A percentile compares a stretch with the other conserved stretches of the same genome.
Evolutionary conservation across 2,329 filamentous ascomycete species (phyloP).

Genomic region (Fusarium devonianum): DNA sequence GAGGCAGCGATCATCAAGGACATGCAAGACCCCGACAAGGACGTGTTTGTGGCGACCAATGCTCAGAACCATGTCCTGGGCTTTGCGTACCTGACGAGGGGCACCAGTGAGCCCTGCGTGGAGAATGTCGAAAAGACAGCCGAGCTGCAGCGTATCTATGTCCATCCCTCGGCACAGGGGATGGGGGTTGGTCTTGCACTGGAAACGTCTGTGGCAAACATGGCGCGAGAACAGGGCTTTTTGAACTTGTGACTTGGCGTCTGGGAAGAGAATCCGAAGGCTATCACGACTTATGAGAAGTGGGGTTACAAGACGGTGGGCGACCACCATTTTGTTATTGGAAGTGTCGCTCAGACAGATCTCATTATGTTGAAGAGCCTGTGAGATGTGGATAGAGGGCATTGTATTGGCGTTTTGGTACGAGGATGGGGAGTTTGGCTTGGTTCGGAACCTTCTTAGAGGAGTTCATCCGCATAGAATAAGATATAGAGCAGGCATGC

Average conservation of each 20-base stretch:
- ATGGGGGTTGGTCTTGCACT: constrained; percentile 49
- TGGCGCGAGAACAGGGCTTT: constrained; percentile 49
- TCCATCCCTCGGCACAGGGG: constrained; percentile 47
- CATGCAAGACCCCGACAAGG: constrained; percentile 35
- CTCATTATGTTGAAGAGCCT: constrained; percentile 49
- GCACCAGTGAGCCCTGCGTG: constrained; percentile 50
- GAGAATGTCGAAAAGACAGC: constrained; percentile 40
- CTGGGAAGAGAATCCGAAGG: constrained; percentile 55
- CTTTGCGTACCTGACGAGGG: constrained; percentile 51
- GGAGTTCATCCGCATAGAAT: too few species aligned
- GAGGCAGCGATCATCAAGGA: constrained; percentile 43
- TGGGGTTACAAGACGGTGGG: constrained; percentile 52
- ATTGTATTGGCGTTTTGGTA: not conserved
- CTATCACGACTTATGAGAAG: constrained; percentile 50
- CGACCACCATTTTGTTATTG: constrained; percentile 52
- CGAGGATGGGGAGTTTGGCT: too few species aligned
- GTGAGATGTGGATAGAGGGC: not conserved
- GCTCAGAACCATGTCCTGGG: constrained; percentile 43
- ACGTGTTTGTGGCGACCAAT: constrained; percentile 38
- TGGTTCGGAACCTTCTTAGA: too few species aligned
- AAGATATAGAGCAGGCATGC: too few species aligned
- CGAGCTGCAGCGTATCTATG: constrained; percentile 55
- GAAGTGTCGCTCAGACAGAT: constrained; percentile 52
- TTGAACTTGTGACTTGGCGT: constrained; percentile 55
- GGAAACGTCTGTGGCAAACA: constrained; percentile 39